A percentile compares a stretch with the other conserved stretches of the same genome.
phyloP scores from a whole-genome alignment of 1,284 basidiomycete species.

The Cryptococcus sp. region DNA sequence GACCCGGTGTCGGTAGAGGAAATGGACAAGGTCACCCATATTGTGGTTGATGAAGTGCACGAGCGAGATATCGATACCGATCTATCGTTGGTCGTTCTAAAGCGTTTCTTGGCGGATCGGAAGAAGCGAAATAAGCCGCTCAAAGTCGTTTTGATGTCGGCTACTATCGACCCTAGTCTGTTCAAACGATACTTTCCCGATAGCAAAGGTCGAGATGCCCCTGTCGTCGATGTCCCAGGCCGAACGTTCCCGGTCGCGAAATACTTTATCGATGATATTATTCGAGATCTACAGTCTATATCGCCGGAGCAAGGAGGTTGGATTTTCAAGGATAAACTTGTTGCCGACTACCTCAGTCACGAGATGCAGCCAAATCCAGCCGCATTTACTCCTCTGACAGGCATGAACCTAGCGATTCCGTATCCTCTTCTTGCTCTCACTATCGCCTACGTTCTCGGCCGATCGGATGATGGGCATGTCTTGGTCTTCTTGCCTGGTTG shows the following conservation, averaged over 20 bases:
- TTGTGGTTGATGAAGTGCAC: constrained; percentile 94
- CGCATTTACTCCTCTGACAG: constrained; percentile 26
- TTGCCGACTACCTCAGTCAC: constrained; percentile 67
- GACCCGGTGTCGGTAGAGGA: constrained; percentile 39
- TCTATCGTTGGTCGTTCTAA: constrained; percentile 82
- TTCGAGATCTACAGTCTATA: constrained; percentile 54
- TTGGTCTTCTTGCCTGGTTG: constrained; percentile 64
- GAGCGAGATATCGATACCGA: constrained; percentile 95
- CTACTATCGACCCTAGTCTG: constrained; percentile 84
- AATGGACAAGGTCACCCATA: constrained; percentile 82
- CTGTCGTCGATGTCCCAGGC: constrained; percentile 82
- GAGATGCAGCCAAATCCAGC: constrained; percentile 57
- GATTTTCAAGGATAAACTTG: constrained; percentile 69
- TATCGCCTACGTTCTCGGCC: constrained; percentile 70
- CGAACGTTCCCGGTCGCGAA: constrained; percentile 84
- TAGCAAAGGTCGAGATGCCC: constrained; percentile 58
- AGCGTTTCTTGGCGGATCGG: constrained; percentile 74
- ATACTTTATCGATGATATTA: constrained; percentile 75
- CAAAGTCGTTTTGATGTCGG: constrained; percentile 92
- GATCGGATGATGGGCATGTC: constrained; percentile 79
- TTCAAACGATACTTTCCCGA: constrained; percentile 86
- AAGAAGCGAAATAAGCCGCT: constrained; percentile 68
- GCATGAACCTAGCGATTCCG: constrained; percentile 71
- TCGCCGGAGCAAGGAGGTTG: constrained; percentile 53
- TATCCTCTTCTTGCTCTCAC: constrained; percentile 76